These are phyloP conservation scores for Lachnellula arida DNA, from an alignment of 2,329 filamentous ascomycete species.

Conservation along the genomic window DNA sequence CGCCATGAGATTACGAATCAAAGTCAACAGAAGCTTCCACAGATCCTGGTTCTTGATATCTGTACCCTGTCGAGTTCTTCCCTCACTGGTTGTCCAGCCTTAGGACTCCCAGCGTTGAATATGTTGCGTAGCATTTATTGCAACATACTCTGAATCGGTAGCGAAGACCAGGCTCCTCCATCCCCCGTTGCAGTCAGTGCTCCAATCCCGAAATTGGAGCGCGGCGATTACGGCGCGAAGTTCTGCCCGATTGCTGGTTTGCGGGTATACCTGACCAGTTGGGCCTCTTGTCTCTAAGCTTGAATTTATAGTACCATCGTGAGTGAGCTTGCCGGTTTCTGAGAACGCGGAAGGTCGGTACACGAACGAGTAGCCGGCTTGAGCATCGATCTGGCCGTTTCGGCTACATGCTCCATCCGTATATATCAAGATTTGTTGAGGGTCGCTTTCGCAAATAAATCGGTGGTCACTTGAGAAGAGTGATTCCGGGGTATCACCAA, in stretches of 20 bases:
- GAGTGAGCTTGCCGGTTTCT: constrained; percentile 11
- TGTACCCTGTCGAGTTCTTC: constrained; percentile 12
- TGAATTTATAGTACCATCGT: constrained; percentile 21
- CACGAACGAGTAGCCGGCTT: constrained; percentile 40
- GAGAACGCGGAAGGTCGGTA: constrained; percentile 7
- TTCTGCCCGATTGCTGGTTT: constrained; percentile 51
- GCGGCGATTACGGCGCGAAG: constrained; percentile 50
- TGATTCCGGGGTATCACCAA: background rate
- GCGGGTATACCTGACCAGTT: constrained; percentile 32
- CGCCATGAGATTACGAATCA: constrained; percentile 32
- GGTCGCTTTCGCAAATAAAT: constrained; percentile 31
- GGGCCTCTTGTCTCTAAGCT: constrained; percentile 42
- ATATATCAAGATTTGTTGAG: constrained; percentile 36
- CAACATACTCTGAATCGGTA: constrained; percentile 49
- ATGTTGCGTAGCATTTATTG: constrained; percentile 42
- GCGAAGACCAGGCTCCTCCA: constrained; percentile 43
- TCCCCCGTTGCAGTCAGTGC: constrained; percentile 33
- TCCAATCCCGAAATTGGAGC: constrained; percentile 42
- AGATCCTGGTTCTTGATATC: constrained; percentile 48
- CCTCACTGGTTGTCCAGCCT: constrained; percentile 39
- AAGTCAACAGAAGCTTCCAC: constrained; percentile 45
- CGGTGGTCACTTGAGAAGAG: constrained; percentile 10
- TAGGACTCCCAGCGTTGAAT: constrained; percentile 40
- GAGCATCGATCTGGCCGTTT: constrained; percentile 37
- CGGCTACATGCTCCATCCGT: constrained; percentile 43